phyloP scores from a whole-genome alignment of 495 filamentous ascomycete species.

The Hypoxylon lienhwacheense region DNA sequence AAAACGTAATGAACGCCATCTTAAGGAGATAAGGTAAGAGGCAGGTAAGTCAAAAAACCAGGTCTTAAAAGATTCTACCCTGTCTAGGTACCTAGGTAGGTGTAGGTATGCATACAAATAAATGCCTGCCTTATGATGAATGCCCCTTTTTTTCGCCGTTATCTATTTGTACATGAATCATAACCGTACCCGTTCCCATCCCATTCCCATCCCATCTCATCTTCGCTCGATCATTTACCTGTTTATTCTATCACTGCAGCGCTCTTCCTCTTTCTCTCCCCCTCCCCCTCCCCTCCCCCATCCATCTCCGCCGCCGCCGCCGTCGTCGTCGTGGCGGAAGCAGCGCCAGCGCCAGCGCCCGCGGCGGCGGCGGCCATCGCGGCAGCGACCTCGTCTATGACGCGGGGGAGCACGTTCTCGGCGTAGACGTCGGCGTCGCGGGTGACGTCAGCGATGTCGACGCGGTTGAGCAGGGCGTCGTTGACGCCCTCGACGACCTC shows the following conservation, averaged over 20 bases:
- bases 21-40: too few relatives aligned
- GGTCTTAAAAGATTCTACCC: too few relatives aligned
- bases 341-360: conserved; percentile 53
- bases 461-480: conserved; percentile 54
- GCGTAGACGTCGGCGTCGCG: conserved; percentile 60
- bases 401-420: conserved; percentile 46
- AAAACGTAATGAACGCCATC: too few relatives aligned
- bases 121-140: too few relatives aligned
- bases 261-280: not conserved
- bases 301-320: not conserved
- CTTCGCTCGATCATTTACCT: too few relatives aligned
- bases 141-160: too few relatives aligned
- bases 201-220: not conserved
- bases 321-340: conserved; percentile 41
- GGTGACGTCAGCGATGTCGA: conserved; percentile 52
- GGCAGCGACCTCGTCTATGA: conserved; percentile 46
- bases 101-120: too few relatives aligned
- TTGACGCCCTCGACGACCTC: conserved; percentile 61
- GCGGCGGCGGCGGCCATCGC: conserved; percentile 53
- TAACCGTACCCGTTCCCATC: too few relatives aligned
- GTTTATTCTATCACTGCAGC: not conserved
- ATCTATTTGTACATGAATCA: too few relatives aligned
- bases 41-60: too few relatives aligned
- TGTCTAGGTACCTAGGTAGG: too few relatives aligned
- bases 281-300: too few relatives aligned